Conservation (phyloP, 768 basidiomycete species). For the Lentinula sp. region DNA sequence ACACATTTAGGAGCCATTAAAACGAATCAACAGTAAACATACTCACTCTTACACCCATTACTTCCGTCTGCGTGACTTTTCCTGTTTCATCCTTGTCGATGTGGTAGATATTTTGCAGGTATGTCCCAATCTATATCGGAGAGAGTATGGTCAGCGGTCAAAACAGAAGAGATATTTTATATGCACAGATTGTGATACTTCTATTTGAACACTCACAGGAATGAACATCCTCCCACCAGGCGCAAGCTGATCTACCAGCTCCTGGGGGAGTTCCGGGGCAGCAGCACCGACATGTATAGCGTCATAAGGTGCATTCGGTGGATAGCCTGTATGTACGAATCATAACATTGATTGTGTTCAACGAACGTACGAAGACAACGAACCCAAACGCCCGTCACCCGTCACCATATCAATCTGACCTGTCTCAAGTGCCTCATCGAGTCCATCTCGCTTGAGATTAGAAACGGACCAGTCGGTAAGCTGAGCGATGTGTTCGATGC, state of each 20-base stretch:
- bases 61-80: conserved; percentile 48
- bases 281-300: conserved; percentile 96
- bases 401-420: conserved; percentile 55
- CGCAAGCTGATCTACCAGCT: conserved; percentile 74
- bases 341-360: background rate
- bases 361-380: conserved; percentile 5
- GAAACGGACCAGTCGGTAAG: conserved; percentile 63
- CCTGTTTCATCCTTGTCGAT: conserved; percentile 34
- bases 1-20: background rate
- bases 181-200: background rate
- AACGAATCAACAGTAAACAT: background rate
- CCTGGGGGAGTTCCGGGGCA: conserved; percentile 62
- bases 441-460: conserved; percentile 66
- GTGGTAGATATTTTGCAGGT: conserved; percentile 10
- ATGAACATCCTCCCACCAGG: conserved; percentile 85
- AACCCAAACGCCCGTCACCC: conserved; percentile 81
- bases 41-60: conserved; percentile 83
- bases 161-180: no score
- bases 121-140: conserved; percentile 1
- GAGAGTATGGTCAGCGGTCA: background rate
- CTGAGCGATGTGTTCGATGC: conserved; percentile 86
- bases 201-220: conserved; percentile 60
- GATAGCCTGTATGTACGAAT: conserved; percentile 22
- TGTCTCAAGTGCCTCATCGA: conserved; percentile 44
- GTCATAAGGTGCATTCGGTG: conserved; percentile 54